Base-by-base conservation (phyloP, 2,329 filamentous ascomycete species). In the Colletotrichum tropicale region DNA sequence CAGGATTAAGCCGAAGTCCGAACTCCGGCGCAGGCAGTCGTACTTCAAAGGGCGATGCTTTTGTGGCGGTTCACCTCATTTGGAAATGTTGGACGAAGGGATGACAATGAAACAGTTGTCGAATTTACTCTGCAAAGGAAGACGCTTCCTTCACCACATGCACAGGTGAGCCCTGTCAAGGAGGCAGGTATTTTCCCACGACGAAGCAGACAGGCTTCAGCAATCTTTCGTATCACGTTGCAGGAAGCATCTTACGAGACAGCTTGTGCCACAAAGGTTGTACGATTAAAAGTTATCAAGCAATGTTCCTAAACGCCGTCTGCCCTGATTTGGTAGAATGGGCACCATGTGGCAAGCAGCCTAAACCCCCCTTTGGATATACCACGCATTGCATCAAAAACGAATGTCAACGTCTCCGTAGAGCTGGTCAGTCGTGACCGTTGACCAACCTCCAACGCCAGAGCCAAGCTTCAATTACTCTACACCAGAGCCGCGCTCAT, bases 231-330 rank as follows among this genome's bases (percentile, higher is more conserved):
- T 2, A 36, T 61, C 58, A 36, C 58, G n/a, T 21, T 16, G n/a
- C 26, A 34, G 3, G 13, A 4, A 32, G n/a, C 30, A 64, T 28
- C 61, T 5, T 9, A 43, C 8, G 34, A 38, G 61, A 21, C 8
- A 21, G 10, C 6, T 9, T 18, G 30, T 58, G 38, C 69, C 13
- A 21, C 16, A 15, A 34, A 21, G 36, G 72, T 69, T 75, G 71
- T 67, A 56, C 55, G 36, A 75, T 72, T 75, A 72, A 34, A 62
- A 67, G 30, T 67, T 72, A 67, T 55, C 62, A 75, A 72, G 69
- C 72, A 36, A 66, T 34, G 62, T 43, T 55, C 38, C 69, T 34
- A 18, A 70, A 75, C 72, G 62, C 72, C 72, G 26, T 56, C 12
- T 36, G 38, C 24, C 30, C 48, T 66, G 61, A 28, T 38, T 60